phyloP scores from a whole-genome alignment of 768 basidiomycete species.

The Russula earlei region DNA sequence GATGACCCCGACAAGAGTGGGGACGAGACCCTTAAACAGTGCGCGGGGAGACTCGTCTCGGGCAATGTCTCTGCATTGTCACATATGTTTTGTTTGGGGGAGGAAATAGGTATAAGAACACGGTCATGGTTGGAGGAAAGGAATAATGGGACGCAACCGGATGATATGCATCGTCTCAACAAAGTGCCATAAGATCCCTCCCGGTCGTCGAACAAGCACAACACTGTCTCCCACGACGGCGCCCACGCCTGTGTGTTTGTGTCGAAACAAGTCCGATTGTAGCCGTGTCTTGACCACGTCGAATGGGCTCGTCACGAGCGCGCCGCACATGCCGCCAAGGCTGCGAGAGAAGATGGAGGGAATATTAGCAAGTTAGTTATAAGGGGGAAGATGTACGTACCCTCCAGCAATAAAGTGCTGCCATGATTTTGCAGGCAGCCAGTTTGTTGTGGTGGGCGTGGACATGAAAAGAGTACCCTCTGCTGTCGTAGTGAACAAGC shows the following conservation, averaged over 20 bases:
- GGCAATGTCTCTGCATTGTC: conserved; percentile 65
- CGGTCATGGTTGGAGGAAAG: background rate
- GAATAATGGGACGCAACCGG: conserved; percentile 39
- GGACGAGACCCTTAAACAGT: conserved; percentile 89
- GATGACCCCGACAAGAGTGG: conserved; percentile 88
- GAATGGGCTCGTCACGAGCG: conserved; percentile 92
- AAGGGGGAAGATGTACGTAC: conserved; percentile 35
- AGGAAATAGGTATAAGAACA: background rate
- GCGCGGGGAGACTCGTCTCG: conserved; percentile 80
- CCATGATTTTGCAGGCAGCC: conserved; percentile 70
- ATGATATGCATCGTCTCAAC: conserved; percentile 90
- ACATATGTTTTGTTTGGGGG: background rate
- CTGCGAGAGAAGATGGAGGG: conserved; percentile 32
- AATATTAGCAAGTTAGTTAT: background rate
- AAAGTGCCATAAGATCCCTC: conserved; percentile 78
- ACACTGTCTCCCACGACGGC: conserved; percentile 27
- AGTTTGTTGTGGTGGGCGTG: conserved; percentile 17
- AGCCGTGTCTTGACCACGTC: conserved; percentile 97
- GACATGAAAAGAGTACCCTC: conserved; percentile 27
- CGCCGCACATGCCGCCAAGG: conserved; percentile 95
- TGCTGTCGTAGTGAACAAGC: no score
- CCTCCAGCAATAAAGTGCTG: conserved; percentile 81
- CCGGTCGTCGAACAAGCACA: conserved; percentile 27
- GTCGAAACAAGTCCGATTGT: conserved; percentile 77
- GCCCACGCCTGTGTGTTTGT: conserved; percentile 31